Base-by-base conservation (phyloP, 352 stramenopile species). In the Hyphochytrium catenoides region DNA sequence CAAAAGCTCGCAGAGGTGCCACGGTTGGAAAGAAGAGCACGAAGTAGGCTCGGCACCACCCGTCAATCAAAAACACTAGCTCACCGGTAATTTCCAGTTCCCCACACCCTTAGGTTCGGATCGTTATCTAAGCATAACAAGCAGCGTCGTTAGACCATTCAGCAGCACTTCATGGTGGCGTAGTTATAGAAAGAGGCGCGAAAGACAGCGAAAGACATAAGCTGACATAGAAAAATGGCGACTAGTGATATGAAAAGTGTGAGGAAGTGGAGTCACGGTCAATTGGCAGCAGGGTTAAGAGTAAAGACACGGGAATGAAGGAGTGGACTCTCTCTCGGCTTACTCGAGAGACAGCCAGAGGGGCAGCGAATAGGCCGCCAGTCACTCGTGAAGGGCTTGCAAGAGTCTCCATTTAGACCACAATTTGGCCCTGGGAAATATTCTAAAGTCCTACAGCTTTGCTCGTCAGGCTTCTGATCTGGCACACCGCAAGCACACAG, bases 291-390 rank as follows among this genome's bases (percentile, higher is more conserved):
- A 9, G 21, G 17, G n/a, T n/a, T n/a, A n/a, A n/a, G n/a, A n/a
- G n/a, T n/a, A n/a, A 24, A 38, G 16, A 16, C 8, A 12, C 15
- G 22, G 41, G 23, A 12, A 7, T n/a, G 24, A 28, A 16, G 19
- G 33, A n/a, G n/a, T n/a, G n/a, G n/a, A n/a, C n/a, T n/a, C n/a
- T n/a, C n/a, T n/a, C n/a, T n/a, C n/a, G n/a, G n/a, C n/a, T n/a
- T 34, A 75, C 66, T 62, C 25, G 73, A 42, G 16, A 60, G 54
- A 44, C 68, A 82, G 4, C 62, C 54, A 9, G 51, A 60, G 12
- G 63, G 68, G 15, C 68, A 82, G 2, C 68, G 59, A 34, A 82
- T 68, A 2, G 59, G 48, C n/a, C 27, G 39, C 61, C 59, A 74
- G 2, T 63, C 43, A 3, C 54, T 59, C 47, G 67, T 50, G 33